Base-by-base conservation (phyloP, 2,329 filamentous ascomycete genomes). In the Talaromyces piceae region DNA sequence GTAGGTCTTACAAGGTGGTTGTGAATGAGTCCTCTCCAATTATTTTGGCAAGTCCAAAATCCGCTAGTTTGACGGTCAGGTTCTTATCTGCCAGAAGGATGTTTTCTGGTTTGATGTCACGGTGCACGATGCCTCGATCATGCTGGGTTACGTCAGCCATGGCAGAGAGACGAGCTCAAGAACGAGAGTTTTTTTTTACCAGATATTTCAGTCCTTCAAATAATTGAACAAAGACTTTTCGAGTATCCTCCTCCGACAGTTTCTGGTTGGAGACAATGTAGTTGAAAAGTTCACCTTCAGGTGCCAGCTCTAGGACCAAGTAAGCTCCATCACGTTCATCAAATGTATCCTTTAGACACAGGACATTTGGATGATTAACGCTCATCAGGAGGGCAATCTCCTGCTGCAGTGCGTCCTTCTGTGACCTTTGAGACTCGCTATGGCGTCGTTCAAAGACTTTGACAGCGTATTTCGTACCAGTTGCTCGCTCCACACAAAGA, bases 21-120 rank as follows among this genome's bases (percentile, higher is more conserved):
- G 93, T 97, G 66, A 98, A 98, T 0, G 91, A 96, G 65, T 96
- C 90, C 67, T 98, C 93, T 56, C 94, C 94, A 58, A 98, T 95
- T 58, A 98, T 97, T 72, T 98, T 98, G 39, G 93, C 91, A 31
- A 98, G 78, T 43, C 93, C 93, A 69, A 98, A 98, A 69, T 98
- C 93, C 18, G 91, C 93, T 55, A 98, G 74, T 71, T 98, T 98
- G 57, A 95, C 85, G 53, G 84, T 84, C 25, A 96, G 73, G 28
- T 93, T 79, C 62, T 88, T 89, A 69, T 96, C 89, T 4, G 86
- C 83, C 30, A 98, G 74, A 7, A 98, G 73, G 28, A 98, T 97
- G 62, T 97, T 97, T 66, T 97, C 91, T 0, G 91, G 91, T 69
- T 96, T 97, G 71, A 98, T 96, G 61, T 98, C 93, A 52, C 93